Conservation (phyloP, 495 filamentous ascomycete species). For the Penicillium maclennaniae region DNA sequence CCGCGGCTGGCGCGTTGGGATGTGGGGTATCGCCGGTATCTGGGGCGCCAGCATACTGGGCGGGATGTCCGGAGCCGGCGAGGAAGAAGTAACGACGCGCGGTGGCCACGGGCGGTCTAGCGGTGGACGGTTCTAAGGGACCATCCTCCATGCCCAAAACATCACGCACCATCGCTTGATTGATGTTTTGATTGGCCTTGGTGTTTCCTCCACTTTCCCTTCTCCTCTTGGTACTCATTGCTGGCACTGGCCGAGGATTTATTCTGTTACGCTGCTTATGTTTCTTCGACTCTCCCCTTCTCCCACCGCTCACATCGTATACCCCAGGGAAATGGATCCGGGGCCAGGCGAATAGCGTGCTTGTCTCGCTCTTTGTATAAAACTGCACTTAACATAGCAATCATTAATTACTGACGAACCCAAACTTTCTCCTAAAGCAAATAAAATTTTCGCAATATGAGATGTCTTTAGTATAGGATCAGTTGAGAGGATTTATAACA, state of each 20-base stretch:
- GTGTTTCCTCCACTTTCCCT: not conserved
- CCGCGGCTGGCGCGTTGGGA: conserved; percentile 90
- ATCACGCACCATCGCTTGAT: not conserved
- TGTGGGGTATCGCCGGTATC: conserved; percentile 90
- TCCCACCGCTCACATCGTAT: conserved; percentile 22
- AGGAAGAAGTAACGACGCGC: conserved; percentile 34
- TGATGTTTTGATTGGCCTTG: not conserved
- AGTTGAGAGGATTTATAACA: not conserved
- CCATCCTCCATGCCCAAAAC: too few species aligned
- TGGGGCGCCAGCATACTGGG: conserved; percentile 70
- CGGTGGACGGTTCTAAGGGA: conserved; percentile 35
- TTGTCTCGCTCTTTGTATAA: conserved; percentile 22
- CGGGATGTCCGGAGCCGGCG: conserved; percentile 31
- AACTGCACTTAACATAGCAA: conserved; percentile 19
- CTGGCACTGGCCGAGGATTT: not conserved
- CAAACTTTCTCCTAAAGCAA: too few species aligned
- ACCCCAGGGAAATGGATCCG: conserved; percentile 23
- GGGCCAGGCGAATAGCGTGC: conserved; percentile 20
- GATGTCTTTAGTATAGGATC: too few species aligned
- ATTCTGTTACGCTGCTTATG: conserved; percentile 9
- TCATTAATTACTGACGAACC: conserved; percentile 9
- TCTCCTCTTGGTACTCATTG: not conserved
- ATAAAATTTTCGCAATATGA: too few species aligned
- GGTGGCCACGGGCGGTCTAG: conserved; percentile 26
- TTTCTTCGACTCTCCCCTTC: conserved; percentile 18